Base-by-base conservation (phyloP, 1,284 basidiomycete species). In the Puccinia triticina region DNA sequence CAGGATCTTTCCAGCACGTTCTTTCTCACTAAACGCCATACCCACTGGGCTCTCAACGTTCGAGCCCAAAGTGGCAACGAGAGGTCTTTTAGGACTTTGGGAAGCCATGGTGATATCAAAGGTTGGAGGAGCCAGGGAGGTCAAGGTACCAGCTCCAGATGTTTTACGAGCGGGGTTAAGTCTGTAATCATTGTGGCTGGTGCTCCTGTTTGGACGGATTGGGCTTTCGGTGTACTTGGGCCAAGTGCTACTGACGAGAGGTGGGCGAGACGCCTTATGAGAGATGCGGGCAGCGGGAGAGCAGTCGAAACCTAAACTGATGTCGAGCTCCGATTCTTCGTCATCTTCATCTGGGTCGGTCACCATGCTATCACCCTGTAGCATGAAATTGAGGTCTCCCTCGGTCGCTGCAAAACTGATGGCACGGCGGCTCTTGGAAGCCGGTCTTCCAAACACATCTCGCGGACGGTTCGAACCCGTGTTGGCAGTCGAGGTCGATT, bases 1-100 rank as follows among this genome's bases (percentile, higher is more conserved):
- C 78, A 99, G 87, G 83, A 96, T 91, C 89, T 99, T 99, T 71
- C 95, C 95, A 84, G 92, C 90, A 40, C 93, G 91, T 87, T 98
- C 95, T 85, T 95, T 94, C 85, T 94, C 93, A 26, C 95, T 93
- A 86, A 96, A 96, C 0, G 61, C 84, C 84, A 34, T 83, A 75
- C 21, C 81, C 4, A 78, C 74, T 21, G 78, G 78, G 57, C 78
- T 80, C 57, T 80, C 81, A 46, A 82, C 40, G 7, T 53, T 57
- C 11, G 64, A 34, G 26, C 48, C 34, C 18, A 73, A 73, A 18
- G 34, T 55, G 29, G 61, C 21, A 16, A 53, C 64, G 16, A 71
- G 5, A 8, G 77, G 18, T 40, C 64, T 69, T 23, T 29, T 73
- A 5, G 71, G 71, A 32, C 71, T 73, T 55, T 73, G 71, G n/a